Percentiles rank a stretch among this genome's conserved stretches.
Conservation (phyloP, 2,329 filamentous ascomycete species). For the Chrysoporthe puriensis region DNA sequence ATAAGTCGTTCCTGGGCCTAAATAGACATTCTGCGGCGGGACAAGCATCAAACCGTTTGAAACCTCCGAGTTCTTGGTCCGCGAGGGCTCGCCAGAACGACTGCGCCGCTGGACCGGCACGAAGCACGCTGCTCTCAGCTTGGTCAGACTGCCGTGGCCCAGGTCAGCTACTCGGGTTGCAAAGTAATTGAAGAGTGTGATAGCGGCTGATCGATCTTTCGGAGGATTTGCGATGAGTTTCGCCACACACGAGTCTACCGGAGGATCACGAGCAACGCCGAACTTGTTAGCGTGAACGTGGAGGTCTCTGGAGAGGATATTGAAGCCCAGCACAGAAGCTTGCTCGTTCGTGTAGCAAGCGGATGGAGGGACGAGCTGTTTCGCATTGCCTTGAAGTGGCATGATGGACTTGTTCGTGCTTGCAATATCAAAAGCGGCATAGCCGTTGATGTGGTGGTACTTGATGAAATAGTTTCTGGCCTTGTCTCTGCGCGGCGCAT, state of each 20-base stretch:
- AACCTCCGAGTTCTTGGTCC: slow-evolving; percentile 43
- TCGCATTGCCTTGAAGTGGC: slow-evolving; percentile 70
- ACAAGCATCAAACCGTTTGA: slow-evolving; percentile 54
- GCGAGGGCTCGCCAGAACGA: neutral
- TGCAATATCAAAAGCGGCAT: slow-evolving; percentile 65
- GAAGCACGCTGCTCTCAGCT: slow-evolving; percentile 67
- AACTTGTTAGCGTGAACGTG: slow-evolving; percentile 81
- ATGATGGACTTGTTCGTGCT: slow-evolving; percentile 64
- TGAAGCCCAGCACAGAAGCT: slow-evolving; percentile 78
- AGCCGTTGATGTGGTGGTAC: slow-evolving; percentile 78
- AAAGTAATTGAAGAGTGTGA: slow-evolving; percentile 81
- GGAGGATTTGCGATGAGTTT: slow-evolving; percentile 75
- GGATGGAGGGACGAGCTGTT: slow-evolving; percentile 69
- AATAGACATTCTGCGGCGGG: slow-evolving; percentile 75
- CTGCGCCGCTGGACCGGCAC: slow-evolving; percentile 62
- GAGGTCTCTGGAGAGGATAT: slow-evolving; percentile 76
- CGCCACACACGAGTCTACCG: slow-evolving; percentile 75
- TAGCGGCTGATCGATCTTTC: slow-evolving; percentile 65
- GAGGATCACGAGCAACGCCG: slow-evolving; percentile 81
- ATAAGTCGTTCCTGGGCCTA: slow-evolving; percentile 73
- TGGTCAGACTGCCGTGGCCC: slow-evolving; percentile 60
- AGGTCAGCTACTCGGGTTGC: slow-evolving; percentile 77
- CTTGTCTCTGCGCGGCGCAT: slow-evolving; percentile 63
- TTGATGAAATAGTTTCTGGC: slow-evolving; percentile 82
- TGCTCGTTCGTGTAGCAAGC: slow-evolving; percentile 82